Base-by-base conservation (phyloP, 2,329 filamentous ascomycete genomes). In the Aspergillus sp. region DNA sequence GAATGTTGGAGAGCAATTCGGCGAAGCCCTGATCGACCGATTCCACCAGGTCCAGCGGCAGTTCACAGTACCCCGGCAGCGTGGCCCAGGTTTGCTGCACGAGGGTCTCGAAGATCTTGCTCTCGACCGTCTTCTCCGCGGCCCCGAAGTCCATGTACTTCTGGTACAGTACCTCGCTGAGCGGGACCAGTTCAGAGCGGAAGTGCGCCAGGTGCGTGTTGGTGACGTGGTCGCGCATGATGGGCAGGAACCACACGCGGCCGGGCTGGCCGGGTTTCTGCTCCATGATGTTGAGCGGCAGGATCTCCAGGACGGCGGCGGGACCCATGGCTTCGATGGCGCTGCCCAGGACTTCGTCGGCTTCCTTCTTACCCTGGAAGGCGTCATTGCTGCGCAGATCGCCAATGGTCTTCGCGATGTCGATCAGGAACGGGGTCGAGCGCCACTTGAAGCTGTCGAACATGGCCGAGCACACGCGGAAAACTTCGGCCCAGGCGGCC, bases 21-120 rank as follows among this genome's bases (percentile, higher is more conserved):
- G 91, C 93, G 64, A 98, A 94, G 10, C 69, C 65, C 61, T 94
- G 88, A 60, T 97, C 88, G 57, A 98, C 94, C 1, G 87, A 76
- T 52, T 83, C 74, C 4, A 68, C 71, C 38, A 91, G 62, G 61
- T 98, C 93, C 33, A 95, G 70, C 1, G 93, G 91, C 45, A 96
- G 73, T 63, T 96, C 88, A 65, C 93, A 97, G 71, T 96, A 98
- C 1, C 93, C 93, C 0, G 93, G 91, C 10, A 98, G 77, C 44
- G 86, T 84, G 0, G 88, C 88, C 93, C 93, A 98, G 38, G 91
- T 90, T 63, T 98, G 93, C 56, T 94, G 86, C 6, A 98, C 88
- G 4, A 98, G 75, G 0, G 93, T 97, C 70, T 98, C 91, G 64
- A 93, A 98, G 49, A 98, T 94, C 75, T 98, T 98, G 62, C 93